Base-by-base conservation (phyloP, 169 alveolate species). In the Cytauxzoon felis region DNA sequence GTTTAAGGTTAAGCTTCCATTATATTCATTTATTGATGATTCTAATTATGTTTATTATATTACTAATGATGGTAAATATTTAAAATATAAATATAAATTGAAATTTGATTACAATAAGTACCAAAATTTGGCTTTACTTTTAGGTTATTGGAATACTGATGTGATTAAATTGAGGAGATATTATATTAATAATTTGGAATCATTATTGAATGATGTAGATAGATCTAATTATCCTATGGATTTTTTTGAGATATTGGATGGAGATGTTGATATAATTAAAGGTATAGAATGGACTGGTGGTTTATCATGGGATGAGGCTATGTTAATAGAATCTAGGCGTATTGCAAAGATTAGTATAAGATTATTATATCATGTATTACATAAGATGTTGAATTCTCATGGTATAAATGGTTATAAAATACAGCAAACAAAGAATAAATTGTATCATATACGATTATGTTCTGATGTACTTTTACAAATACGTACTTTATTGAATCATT, bases 91-190 rank as follows among this genome's bases (percentile, higher is more conserved):
- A 53, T 73, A 41, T 58, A 53, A 40, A 24, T 34, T 73, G 51
- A 24, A 36, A 18, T 24, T 63, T 21, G 71, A 73, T 57, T 29
- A 23, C 34, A 40, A 34, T 3, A 73, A 43, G 69, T 36, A 58
- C 53, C 40, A 53, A 13, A 47, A 63, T 16, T 65, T 73, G 29
- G 47, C 59, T 21, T 32, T 34, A 26, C 59, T 73, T 24, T 36
- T 73, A n/a, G 68, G 76, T 26, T 66, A 73, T 56, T 73, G 84
- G 84, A 59, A 67, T 23, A 23, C 50, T 19, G 75, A 36, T 1
- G 23, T 29, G 30, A 18, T 71, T 26, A 57, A 59, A 23, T 40
- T 59, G 24, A 11, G 45, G 9, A 19, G 41, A 19, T 36, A 18
- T 3, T 58, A 58, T n/a, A 27, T 64, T 18, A 18, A 38, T 23